Conservation (phyloP, 2,329 filamentous ascomycete species). For the Trichoderma sp. region DNA sequence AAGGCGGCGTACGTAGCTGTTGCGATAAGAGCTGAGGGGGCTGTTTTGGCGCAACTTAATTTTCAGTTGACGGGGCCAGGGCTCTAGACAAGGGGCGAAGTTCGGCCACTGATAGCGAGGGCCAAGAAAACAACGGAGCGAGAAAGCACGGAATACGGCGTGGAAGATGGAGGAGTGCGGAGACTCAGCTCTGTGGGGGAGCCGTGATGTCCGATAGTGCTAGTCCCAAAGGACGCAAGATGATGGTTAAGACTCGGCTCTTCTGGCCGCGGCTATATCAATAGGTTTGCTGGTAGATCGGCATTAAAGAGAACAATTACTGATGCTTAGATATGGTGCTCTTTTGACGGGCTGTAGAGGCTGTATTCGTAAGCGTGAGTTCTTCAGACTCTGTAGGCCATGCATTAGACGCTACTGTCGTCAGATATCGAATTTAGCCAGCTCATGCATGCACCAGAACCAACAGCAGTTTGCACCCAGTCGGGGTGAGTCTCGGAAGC, state of each 20-base stretch:
- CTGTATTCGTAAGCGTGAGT: not conserved
- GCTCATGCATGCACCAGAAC: not conserved
- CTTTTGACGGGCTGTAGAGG: not conserved
- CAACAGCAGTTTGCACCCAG: not conserved
- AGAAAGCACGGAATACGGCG: not conserved
- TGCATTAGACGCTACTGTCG: not conserved
- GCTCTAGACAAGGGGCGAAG: not conserved
- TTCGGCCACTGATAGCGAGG: not conserved
- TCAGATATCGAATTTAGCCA: not conserved
- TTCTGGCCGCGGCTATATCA: not conserved
- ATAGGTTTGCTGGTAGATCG: not conserved
- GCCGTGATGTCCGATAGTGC: conserved; percentile 6
- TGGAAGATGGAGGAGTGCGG: conserved; percentile 8
- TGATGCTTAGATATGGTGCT: not conserved
- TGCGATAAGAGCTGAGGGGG: not conserved
- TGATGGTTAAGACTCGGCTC: conserved; percentile 5
- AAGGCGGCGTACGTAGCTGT: not conserved
- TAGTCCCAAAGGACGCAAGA: not conserved
- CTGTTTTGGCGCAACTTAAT: not conserved
- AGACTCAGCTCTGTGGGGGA: conserved; percentile 6
- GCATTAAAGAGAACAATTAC: not conserved
- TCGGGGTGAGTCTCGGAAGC: not conserved
- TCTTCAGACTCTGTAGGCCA: not conserved
- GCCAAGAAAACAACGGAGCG: not conserved
- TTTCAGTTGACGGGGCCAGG: not conserved